Conservation (phyloP, 2,329 filamentous ascomycete species). For the Hypoxylon sp. region DNA sequence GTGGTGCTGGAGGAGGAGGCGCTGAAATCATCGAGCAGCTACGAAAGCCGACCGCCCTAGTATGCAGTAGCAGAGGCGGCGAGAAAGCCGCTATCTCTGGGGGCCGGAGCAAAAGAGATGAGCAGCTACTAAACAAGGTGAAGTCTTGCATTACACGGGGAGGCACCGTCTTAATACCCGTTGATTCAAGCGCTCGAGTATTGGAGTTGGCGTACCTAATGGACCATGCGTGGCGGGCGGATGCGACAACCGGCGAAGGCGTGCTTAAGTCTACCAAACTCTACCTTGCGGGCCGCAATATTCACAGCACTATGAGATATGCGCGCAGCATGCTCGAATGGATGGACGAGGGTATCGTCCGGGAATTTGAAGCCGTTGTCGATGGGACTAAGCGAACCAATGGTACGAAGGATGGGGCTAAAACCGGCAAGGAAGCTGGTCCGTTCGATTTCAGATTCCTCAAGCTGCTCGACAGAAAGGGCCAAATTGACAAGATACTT, state of each 20-base stretch:
- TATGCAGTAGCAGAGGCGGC: constrained; percentile 89
- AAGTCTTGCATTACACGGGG: constrained; percentile 82
- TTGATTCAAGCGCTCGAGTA: constrained; percentile 94
- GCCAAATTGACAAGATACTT: constrained; percentile 80
- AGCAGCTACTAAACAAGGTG: constrained; percentile 86
- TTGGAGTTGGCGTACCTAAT: constrained; percentile 92
- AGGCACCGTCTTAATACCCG: constrained; percentile 92
- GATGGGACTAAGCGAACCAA: constrained; percentile 64
- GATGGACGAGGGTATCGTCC: constrained; percentile 97
- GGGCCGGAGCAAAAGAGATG: constrained; percentile 85
- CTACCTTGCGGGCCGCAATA: constrained; percentile 88
- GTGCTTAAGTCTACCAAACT: constrained; percentile 71
- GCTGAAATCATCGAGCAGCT: constrained; percentile 94
- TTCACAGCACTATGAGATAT: constrained; percentile 89
- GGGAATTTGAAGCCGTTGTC: constrained; percentile 85
- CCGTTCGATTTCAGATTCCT: constrained; percentile 94
- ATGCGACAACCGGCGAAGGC: constrained; percentile 67
- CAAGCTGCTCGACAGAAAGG: constrained; percentile 84
- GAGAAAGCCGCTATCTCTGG: constrained; percentile 78
- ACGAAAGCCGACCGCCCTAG: constrained; percentile 90
- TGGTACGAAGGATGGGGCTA: constrained; percentile 63
- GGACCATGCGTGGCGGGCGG: constrained; percentile 89
- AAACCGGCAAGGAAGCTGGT: constrained; percentile 68
- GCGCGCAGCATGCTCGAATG: constrained; percentile 97
- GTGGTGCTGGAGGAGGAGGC: constrained; percentile 82